Base-by-base conservation (phyloP, 140 eudicot species). In the Bidens hawaiensis region DNA sequence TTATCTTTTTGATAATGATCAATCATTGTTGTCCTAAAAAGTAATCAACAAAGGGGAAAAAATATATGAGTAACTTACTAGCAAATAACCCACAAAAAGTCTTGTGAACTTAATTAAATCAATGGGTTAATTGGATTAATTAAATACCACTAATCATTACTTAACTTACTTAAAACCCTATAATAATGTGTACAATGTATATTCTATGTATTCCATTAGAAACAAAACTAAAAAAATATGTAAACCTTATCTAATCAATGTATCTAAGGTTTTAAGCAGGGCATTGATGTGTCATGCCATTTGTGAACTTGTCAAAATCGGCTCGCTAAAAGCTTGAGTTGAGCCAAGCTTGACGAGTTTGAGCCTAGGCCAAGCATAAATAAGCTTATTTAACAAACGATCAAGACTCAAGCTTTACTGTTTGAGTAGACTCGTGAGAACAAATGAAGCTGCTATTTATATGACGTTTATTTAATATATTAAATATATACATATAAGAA, bases 21-120 rank as follows among this genome's bases (percentile, higher is more conserved):
- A 76, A 74, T 69, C 71, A 69, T 69, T 69, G 41, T 26, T 69
- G 76, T 62, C 63, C 53, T 5, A 38, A 74, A 73, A 74, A 74
- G 69, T 59, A 67, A 67, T 67, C 69, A 67, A 59, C 17, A 67
- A 58, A 67, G 49, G 65, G 31, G 34, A 30, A 30, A 3, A 30
- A 30, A 30, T 30, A n/a, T n/a, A n/a, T n/a, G n/a, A n/a, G n/a
- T n/a, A n/a, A n/a, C n/a, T n/a, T n/a, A n/a, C n/a, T n/a, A n/a
- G n/a, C n/a, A 7, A 49, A 49, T 31, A 65, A 64, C 61, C 58
- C 36, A 63, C 38, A 66, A 58, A 46, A 58, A 25, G 45, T 25
- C 8, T 41, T 19, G 73, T 27, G 23, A 25, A 31, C 1, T 52
- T 62, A 50, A 53, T 33, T 13, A 43, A 55, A 56, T 64, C 8